Percentiles rank a stretch among this genome's conserved stretches.
These are phyloP conservation scores for Barnettozyma sucrosica DNA, from an alignment of 805 yeast genomes.

Conservation along the genomic window DNA sequence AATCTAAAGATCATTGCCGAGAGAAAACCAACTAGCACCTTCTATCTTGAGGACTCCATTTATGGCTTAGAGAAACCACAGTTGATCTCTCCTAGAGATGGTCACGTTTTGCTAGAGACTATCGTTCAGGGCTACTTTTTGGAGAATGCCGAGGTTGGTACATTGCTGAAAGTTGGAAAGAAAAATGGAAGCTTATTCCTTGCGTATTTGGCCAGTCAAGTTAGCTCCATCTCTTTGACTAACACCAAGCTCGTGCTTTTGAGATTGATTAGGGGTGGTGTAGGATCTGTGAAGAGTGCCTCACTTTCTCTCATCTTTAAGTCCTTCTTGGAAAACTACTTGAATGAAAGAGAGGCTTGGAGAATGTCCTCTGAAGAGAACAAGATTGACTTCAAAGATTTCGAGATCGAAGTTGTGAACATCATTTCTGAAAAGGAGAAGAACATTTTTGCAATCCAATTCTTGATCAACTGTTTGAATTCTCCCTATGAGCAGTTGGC, in stretches of 20 bases:
- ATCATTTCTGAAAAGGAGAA: conserved; percentile 60
- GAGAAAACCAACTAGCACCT: conserved; percentile 32
- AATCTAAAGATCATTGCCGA: conserved; percentile 33
- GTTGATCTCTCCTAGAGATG: conserved; percentile 61
- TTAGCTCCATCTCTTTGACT: conserved; percentile 44
- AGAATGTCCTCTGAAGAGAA: conserved; percentile 37
- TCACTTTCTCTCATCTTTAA: conserved; percentile 44
- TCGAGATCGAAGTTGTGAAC: conserved; percentile 55
- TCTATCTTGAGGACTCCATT: conserved; percentile 46
- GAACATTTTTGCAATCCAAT: conserved; percentile 48
- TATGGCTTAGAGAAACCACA: conserved; percentile 51
- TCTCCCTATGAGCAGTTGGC: conserved; percentile 39
- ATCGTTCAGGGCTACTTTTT: conserved; percentile 41
- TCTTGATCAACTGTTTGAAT: conserved; percentile 50
- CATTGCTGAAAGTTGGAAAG: conserved; percentile 39
- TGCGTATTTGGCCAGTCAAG: conserved; percentile 68
- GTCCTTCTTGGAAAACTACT: conserved; percentile 39
- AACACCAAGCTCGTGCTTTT: conserved; percentile 49
- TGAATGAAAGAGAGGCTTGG: conserved; percentile 42
- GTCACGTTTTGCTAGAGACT: conserved; percentile 36
- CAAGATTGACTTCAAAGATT: conserved; percentile 43
- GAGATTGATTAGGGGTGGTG: conserved; percentile 36
- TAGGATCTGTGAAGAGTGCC: conserved; percentile 33
- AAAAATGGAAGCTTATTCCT: conserved; percentile 52
- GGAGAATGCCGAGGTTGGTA: conserved; percentile 43